Evolutionary conservation across 345 rosid species (phyloP).

Genomic region (Aurinia saxatilis): DNA sequence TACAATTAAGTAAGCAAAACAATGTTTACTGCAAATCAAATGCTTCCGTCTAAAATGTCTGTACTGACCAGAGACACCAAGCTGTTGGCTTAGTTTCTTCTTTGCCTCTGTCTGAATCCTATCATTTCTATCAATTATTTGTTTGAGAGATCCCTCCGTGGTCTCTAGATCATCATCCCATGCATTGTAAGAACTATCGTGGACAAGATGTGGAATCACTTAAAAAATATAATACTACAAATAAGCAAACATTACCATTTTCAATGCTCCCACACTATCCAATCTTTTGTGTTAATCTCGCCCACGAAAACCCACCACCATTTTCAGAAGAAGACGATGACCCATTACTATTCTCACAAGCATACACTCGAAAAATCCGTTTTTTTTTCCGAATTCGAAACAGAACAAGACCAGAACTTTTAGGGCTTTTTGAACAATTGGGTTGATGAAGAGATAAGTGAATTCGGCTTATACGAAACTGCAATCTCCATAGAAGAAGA

Average conservation of each 20-base stretch:
- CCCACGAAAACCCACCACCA: constrained; percentile 52
- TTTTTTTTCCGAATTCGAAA: constrained; percentile 27
- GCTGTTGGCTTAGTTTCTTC: constrained; percentile 53
- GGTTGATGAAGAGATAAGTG: constrained; percentile 33
- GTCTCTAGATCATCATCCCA: constrained; percentile 71
- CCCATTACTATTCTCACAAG: too few species aligned
- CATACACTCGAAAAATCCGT: constrained; percentile 34
- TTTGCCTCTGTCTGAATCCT: constrained; percentile 56
- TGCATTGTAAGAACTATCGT: constrained; percentile 74
- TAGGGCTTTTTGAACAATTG: constrained; percentile 3
- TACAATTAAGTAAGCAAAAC: too few species aligned
- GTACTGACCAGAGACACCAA: constrained; percentile 56
- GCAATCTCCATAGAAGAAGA: constrained; percentile 43
- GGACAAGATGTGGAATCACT: too few species aligned
- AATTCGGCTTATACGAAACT: constrained; percentile 30
- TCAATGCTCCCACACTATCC: too few species aligned
- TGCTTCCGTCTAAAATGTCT: neutral
- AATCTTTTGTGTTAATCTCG: constrained; percentile 37
- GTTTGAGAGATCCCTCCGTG: constrained; percentile 43
- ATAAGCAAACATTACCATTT: too few species aligned
- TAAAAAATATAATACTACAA: too few species aligned
- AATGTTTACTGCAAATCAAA: too few species aligned
- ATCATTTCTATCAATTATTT: constrained; percentile 45
- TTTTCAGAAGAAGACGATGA: too few species aligned
- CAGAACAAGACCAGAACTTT: constrained; percentile 18